Evolutionary conservation across 371 early-diverging fungal species (phyloP), one percentile per base, ranked within the genome.

Genomic region (Mucor plumbeus): DNA sequence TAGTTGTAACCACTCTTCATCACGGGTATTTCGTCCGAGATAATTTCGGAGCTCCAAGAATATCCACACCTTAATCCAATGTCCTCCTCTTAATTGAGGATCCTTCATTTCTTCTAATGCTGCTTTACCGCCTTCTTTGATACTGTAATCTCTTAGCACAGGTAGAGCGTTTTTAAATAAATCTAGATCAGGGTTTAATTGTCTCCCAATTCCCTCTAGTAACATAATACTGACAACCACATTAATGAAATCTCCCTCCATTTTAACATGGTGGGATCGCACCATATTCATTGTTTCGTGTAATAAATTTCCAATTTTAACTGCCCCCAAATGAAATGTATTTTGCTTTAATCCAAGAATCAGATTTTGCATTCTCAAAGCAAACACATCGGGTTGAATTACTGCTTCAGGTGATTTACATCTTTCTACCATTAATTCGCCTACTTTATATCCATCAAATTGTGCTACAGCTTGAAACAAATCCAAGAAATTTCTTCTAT

Each of bases 201-300:
- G 89, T 36, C 96, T 77, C 3, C 98, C 99, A 64, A 98, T 92
- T 0, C 99, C 99, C 78, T 99, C 99, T 11, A 97, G 72, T 50
- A 97, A 79, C 82, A 97, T 85, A 69, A 95, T 91, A 14, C 93
- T 89, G 40, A 99, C 91, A 7, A 93, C 89, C 2, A 97, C 89
- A 76, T 97, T 97, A 36, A 92, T 90, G 84, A 96, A 99, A 60
- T 95, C 96, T 0, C 95, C 95, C 67, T 97, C 98, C 57, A 98
- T 79, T 58, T 91, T 89, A 7, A 98, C 96, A 62, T 93, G 96
- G 75, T 99, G 96, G 8, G 85, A 73, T 11, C 97, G 85, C 5
- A 97, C 97, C 88, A 93, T 91, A 40, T 84, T 75, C 86, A 95
- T 89, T 0, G 95, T 95, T 7, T 84, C 85, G 15, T 75, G 70